A percentile compares a stretch with the other conserved stretches of the same genome.
These are phyloP conservation scores for Kwoniella dejecticola DNA, from an alignment of 768 basidiomycete species.

Conservation along the genomic window DNA sequence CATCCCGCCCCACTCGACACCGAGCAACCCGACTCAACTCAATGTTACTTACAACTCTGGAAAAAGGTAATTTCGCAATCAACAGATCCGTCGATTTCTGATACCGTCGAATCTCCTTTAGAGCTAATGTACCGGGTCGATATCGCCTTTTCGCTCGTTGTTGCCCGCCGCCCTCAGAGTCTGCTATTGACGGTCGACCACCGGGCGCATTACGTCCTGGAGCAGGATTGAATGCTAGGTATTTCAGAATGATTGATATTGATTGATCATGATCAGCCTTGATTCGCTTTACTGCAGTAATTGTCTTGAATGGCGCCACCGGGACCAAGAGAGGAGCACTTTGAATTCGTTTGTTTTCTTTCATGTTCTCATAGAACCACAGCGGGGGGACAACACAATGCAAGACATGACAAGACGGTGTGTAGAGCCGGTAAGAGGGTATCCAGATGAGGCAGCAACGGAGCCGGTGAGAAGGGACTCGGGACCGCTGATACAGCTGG, in stretches of 20 bases:
- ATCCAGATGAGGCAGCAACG: too few species aligned
- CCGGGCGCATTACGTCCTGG: slow-evolving; percentile 12
- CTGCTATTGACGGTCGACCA: slow-evolving; percentile 14
- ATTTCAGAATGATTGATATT: neutral
- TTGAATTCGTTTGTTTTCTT: too few species aligned
- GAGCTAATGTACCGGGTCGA: slow-evolving; percentile 84
- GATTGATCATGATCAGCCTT: neutral
- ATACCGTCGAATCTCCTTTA: slow-evolving; percentile 91
- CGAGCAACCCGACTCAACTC: neutral
- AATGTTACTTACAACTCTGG: slow-evolving; percentile 72
- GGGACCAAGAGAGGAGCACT: too few species aligned
- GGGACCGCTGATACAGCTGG: too few species aligned
- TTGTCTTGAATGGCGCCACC: neutral
- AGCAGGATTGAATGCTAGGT: slow-evolving; percentile 18
- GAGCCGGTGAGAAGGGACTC: too few species aligned
- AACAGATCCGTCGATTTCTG: slow-evolving; percentile 90
- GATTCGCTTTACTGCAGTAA: neutral
- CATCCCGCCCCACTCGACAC: too few species aligned
- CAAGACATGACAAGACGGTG: too few species aligned
- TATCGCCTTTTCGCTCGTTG: slow-evolving; percentile 65
- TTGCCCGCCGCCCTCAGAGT: slow-evolving; percentile 2
- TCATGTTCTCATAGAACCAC: too few species aligned
- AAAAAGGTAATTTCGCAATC: slow-evolving; percentile 84
- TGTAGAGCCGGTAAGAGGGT: too few species aligned
- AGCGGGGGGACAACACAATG: too few species aligned